These are phyloP conservation scores for Chloris gayana DNA, from an alignment of 176 grass and related monocot species.

Conservation along the genomic window DNA sequence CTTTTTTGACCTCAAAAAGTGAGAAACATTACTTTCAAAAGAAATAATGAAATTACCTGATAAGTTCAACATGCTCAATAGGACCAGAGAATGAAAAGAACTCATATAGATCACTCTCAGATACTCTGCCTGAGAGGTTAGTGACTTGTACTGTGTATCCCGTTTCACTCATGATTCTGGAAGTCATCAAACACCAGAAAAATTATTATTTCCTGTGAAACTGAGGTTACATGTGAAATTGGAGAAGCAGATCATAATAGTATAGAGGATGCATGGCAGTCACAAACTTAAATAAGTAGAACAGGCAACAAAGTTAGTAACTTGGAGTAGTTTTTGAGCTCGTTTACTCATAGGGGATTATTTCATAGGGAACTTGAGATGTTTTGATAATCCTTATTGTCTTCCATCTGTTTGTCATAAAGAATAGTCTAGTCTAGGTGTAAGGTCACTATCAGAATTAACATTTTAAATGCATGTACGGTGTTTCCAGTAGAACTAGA, in stretches of 20 bases:
- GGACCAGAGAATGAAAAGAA: slow-evolving; percentile 98
- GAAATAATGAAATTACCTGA: slow-evolving; percentile 53
- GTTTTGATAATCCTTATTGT: not conserved
- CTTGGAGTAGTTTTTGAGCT: not conserved
- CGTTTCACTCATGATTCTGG: slow-evolving; percentile 69
- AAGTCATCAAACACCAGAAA: slow-evolving; percentile 41
- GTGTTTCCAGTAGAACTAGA: not conserved
- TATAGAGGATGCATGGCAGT: not conserved
- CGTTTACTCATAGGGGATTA: not conserved
- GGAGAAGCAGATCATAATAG: not conserved
- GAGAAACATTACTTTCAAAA: not conserved
- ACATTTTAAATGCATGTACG: slow-evolving; percentile 21
- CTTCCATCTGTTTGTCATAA: slow-evolving; percentile 10
- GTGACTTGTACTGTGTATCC: slow-evolving; percentile 88
- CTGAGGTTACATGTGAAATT: not conserved
- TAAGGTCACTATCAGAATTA: slow-evolving; percentile 25
- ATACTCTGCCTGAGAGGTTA: slow-evolving; percentile 73
- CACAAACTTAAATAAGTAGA: not conserved
- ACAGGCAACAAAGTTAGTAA: not conserved
- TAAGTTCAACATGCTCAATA: slow-evolving; percentile 91
- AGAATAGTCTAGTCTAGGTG: slow-evolving; percentile 21
- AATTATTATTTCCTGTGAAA: slow-evolving; percentile 28
- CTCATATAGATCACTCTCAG: slow-evolving; percentile 76
- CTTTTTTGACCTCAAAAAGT: not conserved
- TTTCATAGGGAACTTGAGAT: not conserved